phyloP scores from a whole-genome alignment of 2,329 filamentous ascomycete species.

The Septoria petroselini region DNA sequence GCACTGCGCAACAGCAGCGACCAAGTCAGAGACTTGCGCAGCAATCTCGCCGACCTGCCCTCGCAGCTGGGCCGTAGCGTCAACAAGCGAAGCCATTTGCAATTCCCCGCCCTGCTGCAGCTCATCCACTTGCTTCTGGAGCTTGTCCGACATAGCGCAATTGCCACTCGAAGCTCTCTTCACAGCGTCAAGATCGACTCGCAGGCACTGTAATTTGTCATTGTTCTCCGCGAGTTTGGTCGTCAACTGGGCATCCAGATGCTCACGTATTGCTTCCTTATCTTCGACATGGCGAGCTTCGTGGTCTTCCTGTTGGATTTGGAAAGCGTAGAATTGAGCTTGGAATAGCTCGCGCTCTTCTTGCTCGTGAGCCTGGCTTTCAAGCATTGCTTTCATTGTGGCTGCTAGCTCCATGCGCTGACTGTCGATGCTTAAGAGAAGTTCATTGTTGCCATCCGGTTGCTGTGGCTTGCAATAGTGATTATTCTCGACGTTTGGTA shows the following conservation, averaged over 20 bases:
- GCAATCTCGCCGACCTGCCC: too few relatives aligned
- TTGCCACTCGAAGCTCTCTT: not conserved
- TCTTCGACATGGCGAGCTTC: not conserved
- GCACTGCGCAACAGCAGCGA: too few relatives aligned
- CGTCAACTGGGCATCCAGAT: not conserved
- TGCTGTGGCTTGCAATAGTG: not conserved
- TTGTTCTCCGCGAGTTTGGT: not conserved
- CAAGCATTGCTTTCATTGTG: not conserved
- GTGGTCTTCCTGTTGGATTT: conserved; percentile 8
- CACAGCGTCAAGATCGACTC: not conserved
- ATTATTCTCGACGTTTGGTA: too few relatives aligned
- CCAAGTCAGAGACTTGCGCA: too few relatives aligned
- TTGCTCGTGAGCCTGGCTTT: conserved; percentile 7
- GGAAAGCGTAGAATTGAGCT: too few relatives aligned
- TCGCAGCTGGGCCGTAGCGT: too few relatives aligned
- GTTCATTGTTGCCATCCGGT: not conserved
- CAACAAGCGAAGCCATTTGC: too few relatives aligned
- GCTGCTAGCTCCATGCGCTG: not conserved
- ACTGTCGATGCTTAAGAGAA: not conserved
- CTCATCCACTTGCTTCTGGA: too few relatives aligned
- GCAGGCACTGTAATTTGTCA: not conserved
- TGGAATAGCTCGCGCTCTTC: too few relatives aligned
- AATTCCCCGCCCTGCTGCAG: too few relatives aligned
- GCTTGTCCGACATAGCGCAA: not conserved
- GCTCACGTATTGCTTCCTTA: not conserved